A percentile compares a stretch with the other conserved stretches of the same genome.
Conservation (phyloP, 1,284 basidiomycete species). For the Phlebopus sp. region DNA sequence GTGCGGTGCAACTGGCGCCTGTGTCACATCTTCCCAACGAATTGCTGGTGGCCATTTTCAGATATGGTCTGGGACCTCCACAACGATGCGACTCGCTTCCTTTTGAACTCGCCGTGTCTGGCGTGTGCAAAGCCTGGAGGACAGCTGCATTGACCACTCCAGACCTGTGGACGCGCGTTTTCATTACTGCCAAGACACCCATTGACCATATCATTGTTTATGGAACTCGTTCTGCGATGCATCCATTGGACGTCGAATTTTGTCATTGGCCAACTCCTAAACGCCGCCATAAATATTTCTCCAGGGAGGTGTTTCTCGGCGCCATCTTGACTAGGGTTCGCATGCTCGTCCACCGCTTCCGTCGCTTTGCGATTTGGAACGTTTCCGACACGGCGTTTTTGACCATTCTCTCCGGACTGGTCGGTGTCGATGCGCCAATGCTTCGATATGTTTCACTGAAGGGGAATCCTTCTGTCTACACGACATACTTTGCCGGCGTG, state of each 20-base stretch:
- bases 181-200: slow-evolving; percentile 17
- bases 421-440: slow-evolving; percentile 4
- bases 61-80: slow-evolving; percentile 6
- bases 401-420: slow-evolving; percentile 7
- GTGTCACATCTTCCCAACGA: slow-evolving; percentile 20
- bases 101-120: slow-evolving; percentile 4
- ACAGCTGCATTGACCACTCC: slow-evolving; percentile 5
- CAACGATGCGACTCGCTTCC: slow-evolving; percentile 7
- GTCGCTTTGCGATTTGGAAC: slow-evolving; percentile 16
- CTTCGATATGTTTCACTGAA: slow-evolving; percentile 14
- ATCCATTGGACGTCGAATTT: slow-evolving; percentile 9
- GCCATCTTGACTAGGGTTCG: slow-evolving; percentile 2
- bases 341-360: slow-evolving; percentile 9
- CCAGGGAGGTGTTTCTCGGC: slow-evolving; percentile 6
- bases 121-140: slow-evolving; percentile 20
- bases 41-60: slow-evolving; percentile 17
- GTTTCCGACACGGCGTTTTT: slow-evolving; percentile 17
- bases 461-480: slow-evolving; percentile 8
- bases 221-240: slow-evolving; percentile 11
- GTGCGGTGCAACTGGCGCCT: slow-evolving; percentile 11
- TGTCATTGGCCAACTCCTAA: slow-evolving; percentile 14
- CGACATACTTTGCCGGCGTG: slow-evolving; percentile 10
- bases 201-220: slow-evolving; percentile 3
- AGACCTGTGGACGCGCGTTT: slow-evolving; percentile 17
- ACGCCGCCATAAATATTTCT: neutral